phyloP scores from a whole-genome alignment of 768 basidiomycete species.

The Naganishia antarctica region DNA sequence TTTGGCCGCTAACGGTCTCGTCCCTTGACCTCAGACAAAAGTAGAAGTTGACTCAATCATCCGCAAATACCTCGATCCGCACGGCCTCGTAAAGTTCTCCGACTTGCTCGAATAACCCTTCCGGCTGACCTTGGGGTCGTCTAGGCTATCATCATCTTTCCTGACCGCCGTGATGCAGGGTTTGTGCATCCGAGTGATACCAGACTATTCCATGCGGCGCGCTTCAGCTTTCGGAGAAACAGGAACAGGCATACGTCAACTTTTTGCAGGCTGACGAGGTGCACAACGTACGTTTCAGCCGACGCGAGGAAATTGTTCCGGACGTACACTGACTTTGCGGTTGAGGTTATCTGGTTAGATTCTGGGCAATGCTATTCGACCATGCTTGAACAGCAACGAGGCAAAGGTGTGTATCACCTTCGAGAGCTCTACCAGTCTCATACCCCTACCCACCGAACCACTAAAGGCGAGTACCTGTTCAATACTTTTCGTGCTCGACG shows the following conservation, averaged over 20 bases:
- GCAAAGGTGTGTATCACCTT: constrained; percentile 18
- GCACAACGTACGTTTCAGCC: constrained; percentile 1
- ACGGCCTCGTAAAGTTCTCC: constrained; percentile 10
- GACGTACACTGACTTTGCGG: not conserved
- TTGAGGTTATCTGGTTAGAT: not conserved
- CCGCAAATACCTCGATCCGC: constrained; percentile 2
- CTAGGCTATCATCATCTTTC: constrained; percentile 11
- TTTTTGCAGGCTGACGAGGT: constrained; percentile 5
- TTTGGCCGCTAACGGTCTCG: too few relatives aligned
- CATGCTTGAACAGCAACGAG: constrained; percentile 8
- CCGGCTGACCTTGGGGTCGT: too few relatives aligned
- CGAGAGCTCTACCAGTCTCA: not conserved
- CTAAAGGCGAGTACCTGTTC: too few relatives aligned
- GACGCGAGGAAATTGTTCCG: not conserved
- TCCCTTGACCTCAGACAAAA: too few relatives aligned
- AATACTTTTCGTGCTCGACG: too few relatives aligned
- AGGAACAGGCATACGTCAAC: constrained; percentile 8
- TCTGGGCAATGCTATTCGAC: constrained; percentile 1
- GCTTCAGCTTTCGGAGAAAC: not conserved
- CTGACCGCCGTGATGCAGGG: constrained; percentile 3
- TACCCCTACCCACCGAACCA: constrained; percentile 5
- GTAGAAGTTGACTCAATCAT: not conserved
- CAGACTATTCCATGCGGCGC: constrained; percentile 9
- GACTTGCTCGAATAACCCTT: too few relatives aligned
- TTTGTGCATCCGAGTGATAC: too few relatives aligned